Percentiles rank a stretch among this genome's conserved stretches.
These are phyloP conservation scores for Penicillium paradoxum DNA, from an alignment of 495 filamentous ascomycete species.

Conservation along the genomic window DNA sequence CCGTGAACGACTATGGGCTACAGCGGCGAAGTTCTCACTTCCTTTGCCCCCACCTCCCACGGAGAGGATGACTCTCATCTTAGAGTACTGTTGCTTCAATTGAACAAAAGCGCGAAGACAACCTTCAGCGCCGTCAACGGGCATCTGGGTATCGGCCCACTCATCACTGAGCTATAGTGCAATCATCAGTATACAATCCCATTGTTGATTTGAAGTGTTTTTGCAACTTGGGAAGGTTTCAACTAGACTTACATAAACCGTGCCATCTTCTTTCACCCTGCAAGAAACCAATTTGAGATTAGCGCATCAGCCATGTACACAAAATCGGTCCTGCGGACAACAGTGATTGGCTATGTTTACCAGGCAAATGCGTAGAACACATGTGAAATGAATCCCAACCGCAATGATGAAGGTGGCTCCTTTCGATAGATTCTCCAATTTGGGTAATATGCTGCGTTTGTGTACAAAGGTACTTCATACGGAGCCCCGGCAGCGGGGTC, in stretches of 20 bases:
- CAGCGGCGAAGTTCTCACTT: slow-evolving; percentile 70
- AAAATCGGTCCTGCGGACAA: background rate
- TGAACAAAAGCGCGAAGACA: slow-evolving; percentile 70
- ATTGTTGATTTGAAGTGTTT: background rate
- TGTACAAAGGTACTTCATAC: slow-evolving; percentile 40
- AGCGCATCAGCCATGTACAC: slow-evolving; percentile 25
- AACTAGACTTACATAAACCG: slow-evolving; percentile 68
- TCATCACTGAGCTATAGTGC: slow-evolving; percentile 71
- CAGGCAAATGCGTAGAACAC: slow-evolving; percentile 88
- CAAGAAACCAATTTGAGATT: slow-evolving; percentile 27
- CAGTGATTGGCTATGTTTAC: slow-evolving; percentile 34
- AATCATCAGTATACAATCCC: slow-evolving; percentile 18
- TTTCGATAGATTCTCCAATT: slow-evolving; percentile 77
- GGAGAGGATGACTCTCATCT: slow-evolving; percentile 78
- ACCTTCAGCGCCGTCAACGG: slow-evolving; percentile 72
- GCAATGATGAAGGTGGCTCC: slow-evolving; percentile 71
- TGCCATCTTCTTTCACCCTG: slow-evolving; percentile 73
- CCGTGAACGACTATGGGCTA: slow-evolving; percentile 56
- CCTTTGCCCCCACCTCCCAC: slow-evolving; percentile 77
- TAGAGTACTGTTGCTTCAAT: slow-evolving; percentile 69
- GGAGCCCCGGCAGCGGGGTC: slow-evolving; percentile 25
- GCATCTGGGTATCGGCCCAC: slow-evolving; percentile 74
- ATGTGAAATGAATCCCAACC: slow-evolving; percentile 64
- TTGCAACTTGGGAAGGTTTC: too few species aligned
- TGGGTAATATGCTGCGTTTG: slow-evolving; percentile 86